Evolutionary conservation across 306 rosid genomes (phyloP), one percentile per base, ranked within the genome.

Genomic region (Acacia confusa): DNA sequence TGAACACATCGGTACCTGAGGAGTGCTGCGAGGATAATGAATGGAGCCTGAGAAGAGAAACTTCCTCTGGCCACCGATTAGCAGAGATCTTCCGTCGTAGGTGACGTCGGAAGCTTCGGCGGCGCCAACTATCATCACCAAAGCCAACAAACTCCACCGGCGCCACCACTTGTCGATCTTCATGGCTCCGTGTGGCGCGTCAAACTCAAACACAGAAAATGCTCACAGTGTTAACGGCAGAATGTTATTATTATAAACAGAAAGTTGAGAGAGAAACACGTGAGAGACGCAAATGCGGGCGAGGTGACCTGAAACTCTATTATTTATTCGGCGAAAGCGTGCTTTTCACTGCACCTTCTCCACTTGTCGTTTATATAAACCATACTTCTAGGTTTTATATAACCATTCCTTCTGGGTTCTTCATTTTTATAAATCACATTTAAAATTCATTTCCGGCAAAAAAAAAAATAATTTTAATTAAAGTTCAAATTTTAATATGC

Each of bases 21-120:
- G 97, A 67, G 97, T 91, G 82, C 97, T 92, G 50, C 98, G 96
- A 75, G 97, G 94, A 82, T 94, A 94, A 53, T 94, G 98, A 81
- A 94, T 91, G 1, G 94, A 94, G 79, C 97, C 97, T 0, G 98
- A 92, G 81, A 94, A 91, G 14, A 94, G 91, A 50, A 94, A 53
- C 24, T 81, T 84, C 65, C 97, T 84, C 4, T 87, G 79, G 34
- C 94, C 98, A 50, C 82, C 72, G 34, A 94, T 83, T 76, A 92
- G 85, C n/a, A 94, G 94, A 76, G 98, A 92, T 69, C 98, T 90
- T 78, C 97, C 91, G 47, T 94, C 94, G 36, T 91, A 92, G 15
- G 86, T 88, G 0, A 91, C 94, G 14, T 80, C 78, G 63, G 76
- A 78, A 57, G 5, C 44, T 68, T 41, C 45, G 13, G 17, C 63